Conservation (phyloP, 352 stramenopile species). For the Globisporangium paddicum region DNA sequence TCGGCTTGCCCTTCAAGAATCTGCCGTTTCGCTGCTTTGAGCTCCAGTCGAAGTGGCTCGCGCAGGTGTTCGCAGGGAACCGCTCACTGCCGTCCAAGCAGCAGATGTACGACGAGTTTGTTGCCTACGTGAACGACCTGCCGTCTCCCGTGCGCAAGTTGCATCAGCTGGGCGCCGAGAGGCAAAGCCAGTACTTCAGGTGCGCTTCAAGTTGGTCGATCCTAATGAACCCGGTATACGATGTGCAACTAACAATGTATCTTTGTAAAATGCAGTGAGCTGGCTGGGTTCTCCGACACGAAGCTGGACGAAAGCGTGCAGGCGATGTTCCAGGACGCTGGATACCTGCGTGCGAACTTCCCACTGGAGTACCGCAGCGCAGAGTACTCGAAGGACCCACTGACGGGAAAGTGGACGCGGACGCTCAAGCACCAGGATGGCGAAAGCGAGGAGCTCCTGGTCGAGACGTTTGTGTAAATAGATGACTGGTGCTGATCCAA, state of each 20-base stretch:
- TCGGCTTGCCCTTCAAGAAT: constrained; percentile 72
- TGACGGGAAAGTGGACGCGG: constrained; percentile 35
- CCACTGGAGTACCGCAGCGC: constrained; percentile 61
- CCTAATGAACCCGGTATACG: too few relatives aligned
- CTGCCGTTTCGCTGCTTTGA: constrained; percentile 80
- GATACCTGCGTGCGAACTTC: constrained; percentile 45
- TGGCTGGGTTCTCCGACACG: constrained; percentile 29
- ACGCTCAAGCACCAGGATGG: constrained; percentile 20
- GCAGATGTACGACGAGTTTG: constrained; percentile 67
- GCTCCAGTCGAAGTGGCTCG: constrained; percentile 69
- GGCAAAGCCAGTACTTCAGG: constrained; percentile 50
- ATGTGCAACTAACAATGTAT: background rate
- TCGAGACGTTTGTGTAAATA: constrained; percentile 9
- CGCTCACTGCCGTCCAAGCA: constrained; percentile 46
- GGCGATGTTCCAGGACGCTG: constrained; percentile 65
- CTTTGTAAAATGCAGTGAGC: constrained; percentile 20
- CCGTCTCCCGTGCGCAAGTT: constrained; percentile 50
- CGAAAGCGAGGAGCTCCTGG: background rate
- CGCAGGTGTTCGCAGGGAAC: constrained; percentile 42
- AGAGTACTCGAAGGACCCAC: constrained; percentile 42
- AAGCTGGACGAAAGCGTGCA: constrained; percentile 43
- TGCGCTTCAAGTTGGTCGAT: constrained; percentile 14
- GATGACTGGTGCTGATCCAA: background rate
- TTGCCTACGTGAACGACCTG: constrained; percentile 33
- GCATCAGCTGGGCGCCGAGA: constrained; percentile 53